phyloP scores from a whole-genome alignment of 1,284 basidiomycete genomes.

The Malassezia furfur region DNA sequence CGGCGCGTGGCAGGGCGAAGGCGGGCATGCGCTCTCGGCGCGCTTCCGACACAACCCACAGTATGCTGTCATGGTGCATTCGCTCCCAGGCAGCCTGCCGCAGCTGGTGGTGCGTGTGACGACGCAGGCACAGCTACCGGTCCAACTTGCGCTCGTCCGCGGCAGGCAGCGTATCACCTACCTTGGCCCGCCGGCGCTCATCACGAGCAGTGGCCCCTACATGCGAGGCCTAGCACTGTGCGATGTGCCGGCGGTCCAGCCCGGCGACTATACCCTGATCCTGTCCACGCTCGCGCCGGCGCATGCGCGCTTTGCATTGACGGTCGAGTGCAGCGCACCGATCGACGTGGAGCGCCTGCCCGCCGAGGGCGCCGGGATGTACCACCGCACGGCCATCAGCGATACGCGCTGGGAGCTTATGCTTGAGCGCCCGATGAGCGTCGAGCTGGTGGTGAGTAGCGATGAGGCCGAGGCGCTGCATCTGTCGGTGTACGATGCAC shows the following conservation, averaged over 20 bases:
- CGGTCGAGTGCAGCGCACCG: constrained; percentile 4
- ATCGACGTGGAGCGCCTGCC: neutral
- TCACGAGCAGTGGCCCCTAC: constrained; percentile 7
- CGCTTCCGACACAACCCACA: constrained; percentile 86
- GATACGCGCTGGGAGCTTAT: neutral
- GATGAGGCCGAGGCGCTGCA: neutral
- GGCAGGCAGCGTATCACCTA: constrained; percentile 2
- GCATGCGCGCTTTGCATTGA: constrained; percentile 3
- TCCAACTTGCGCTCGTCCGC: neutral
- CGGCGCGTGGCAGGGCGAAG: constrained; percentile 58
- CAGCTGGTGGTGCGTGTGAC: constrained; percentile 2
- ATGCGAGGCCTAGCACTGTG: constrained; percentile 11
- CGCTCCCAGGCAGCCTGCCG: neutral
- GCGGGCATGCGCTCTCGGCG: constrained; percentile 68
- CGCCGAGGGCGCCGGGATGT: constrained; percentile 10
- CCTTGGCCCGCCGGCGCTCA: neutral
- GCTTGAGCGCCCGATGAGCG: neutral
- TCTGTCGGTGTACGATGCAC: neutral
- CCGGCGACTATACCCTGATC: constrained; percentile 7
- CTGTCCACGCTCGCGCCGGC: neutral
- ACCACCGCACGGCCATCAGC: neutral
- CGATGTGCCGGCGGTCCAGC: constrained; percentile 7
- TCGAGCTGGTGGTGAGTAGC: neutral
- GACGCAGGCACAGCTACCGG: neutral
- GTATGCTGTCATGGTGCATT: constrained; percentile 56